These are phyloP conservation scores for Coemansia reversa DNA, from an alignment of 192 early-diverging fungal species.

Conservation along the genomic window DNA sequence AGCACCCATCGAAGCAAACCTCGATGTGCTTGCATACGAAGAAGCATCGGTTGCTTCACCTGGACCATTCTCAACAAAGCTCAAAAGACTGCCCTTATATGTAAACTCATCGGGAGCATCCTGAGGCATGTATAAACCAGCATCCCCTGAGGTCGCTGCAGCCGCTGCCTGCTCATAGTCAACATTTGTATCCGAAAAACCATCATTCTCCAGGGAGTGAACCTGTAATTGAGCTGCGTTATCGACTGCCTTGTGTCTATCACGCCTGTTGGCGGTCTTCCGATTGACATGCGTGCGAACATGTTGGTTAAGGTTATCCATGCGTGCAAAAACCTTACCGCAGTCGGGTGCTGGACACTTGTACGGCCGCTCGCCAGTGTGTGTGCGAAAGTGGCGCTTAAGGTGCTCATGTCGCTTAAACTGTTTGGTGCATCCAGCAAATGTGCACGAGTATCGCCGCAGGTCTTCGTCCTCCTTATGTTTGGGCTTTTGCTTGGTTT, in stretches of 20 bases:
- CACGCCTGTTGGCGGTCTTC: slow-evolving; percentile 28
- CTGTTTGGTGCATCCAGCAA: slow-evolving; percentile 59
- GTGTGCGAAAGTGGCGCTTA: slow-evolving; percentile 71
- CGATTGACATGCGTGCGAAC: slow-evolving; percentile 58
- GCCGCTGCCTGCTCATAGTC: neutral
- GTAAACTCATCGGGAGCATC: no score
- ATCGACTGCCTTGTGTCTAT: neutral
- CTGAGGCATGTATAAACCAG: neutral
- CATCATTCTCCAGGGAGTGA: neutral
- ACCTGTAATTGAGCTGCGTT: slow-evolving; percentile 3
- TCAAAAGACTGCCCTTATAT: no score
- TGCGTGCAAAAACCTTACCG: slow-evolving; percentile 72
- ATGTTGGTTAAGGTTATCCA: slow-evolving; percentile 70
- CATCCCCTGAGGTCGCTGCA: neutral
- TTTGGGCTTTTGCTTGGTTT: slow-evolving; percentile 1
- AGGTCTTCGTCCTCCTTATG: slow-evolving; percentile 17
- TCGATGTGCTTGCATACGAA: no score
- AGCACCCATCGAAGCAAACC: no score
- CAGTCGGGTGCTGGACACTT: slow-evolving; percentile 65
- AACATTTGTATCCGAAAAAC: no score
- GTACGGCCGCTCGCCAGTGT: slow-evolving; percentile 78
- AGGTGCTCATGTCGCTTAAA: slow-evolving; percentile 77
- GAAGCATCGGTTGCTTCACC: no score
- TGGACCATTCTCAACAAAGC: no score
- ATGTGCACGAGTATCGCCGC: slow-evolving; percentile 44